Base-by-base conservation (phyloP, 495 filamentous ascomycete genomes). In the Aspergillus biplanus region DNA sequence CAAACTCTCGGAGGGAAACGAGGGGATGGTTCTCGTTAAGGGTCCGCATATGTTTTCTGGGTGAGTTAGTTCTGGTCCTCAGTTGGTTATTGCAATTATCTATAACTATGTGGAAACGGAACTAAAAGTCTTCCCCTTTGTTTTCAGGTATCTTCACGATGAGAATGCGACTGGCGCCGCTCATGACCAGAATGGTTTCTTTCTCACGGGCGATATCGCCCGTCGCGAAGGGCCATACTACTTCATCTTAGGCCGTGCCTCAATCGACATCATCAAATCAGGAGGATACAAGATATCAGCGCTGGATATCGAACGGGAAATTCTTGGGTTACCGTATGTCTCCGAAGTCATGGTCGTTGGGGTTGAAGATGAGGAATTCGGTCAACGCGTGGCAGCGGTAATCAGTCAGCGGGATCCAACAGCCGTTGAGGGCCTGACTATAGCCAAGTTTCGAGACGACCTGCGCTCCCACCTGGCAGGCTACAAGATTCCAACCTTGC, bases 221-320 rank as follows among this genome's bases (percentile, higher is more conserved):
- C 65, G 77, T 15, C 63, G 69, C 31, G 74, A 81, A 63, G 77
- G 76, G 0, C 69, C 75, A 34, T 77, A 80, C 44, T 82, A 81
- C 49, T 81, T 71, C 54, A 84, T 84, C 21, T 62, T 81, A 4
- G 81, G 81, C n/a, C 73, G 81, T 33, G 81, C 80, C 32, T 75
- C 71, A 6, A 58, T 79, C 7, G 79, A 82, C 56, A 78, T 80
- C 33, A 80, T 82, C 63, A 80, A 80, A 57, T 73, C 69, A 5
- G 77, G 78, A 8, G 79, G 78, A 0, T 80, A 80, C 63, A 82
- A 82, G 62, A 80, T 82, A 47, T 78, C 73, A 4, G 75, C 79
- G 0, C 68, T 80, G 4, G 79, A 82, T 34, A 76, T 82, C 37
- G 79, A 82, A 58, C 65, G 75, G n/a, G 75, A 82, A 69, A 69